Base-by-base conservation (phyloP, 805 yeast genomes). In the Saccharomycopsis fermentans region DNA sequence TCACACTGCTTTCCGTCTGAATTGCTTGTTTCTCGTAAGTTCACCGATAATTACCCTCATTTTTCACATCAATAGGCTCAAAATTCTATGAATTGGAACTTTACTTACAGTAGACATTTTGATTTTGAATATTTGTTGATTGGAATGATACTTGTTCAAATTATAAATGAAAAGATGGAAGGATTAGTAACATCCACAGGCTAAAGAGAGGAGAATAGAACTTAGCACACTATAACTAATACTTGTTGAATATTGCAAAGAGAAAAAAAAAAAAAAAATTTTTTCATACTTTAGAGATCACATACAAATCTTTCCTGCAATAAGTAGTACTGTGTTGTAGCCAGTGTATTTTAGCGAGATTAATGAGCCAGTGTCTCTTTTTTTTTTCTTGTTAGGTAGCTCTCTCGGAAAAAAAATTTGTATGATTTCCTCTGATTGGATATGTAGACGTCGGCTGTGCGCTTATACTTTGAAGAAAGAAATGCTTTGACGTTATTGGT, bases 61-160 rank as follows among this genome's bases (percentile, higher is more conserved):
- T 6, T 6, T 17, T 9, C 19, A 37, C 5, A 9, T 39, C 47
- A 39, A 39, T 39, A 21, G 16, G 16, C 24, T 21, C 24, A 12
- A 21, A 21, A 43, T 27, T 27, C 8, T 8, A 43, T 3, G 12
- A 21, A 11, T 43, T 43, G 6, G 11, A 21, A 43, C 21, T 24
- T 21, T n/a, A 43, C 50, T n/a, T 43, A 43, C 50, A 21, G 50
- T 43, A 43, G 50, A 43, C 50, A 43, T 43, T 43, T 43, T 43
- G 21, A 21, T 43, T 32, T 32, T 43, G 29, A 43, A 16, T 43
- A 43, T 43, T 43, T 43, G 26, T 43, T 24, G 43, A 43, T 43
- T 43, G n/a, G 17, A 43, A n/a, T 43, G 50, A 43, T 43, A 43
- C 21, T 12, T 40, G 27, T 19, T 43, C 12, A 21, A 21, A 21